Evolutionary conservation across 2,329 filamentous ascomycete genomes (phyloP), one percentile per base, ranked within the genome.

Genomic region (Trichoderma guizhouense): DNA sequence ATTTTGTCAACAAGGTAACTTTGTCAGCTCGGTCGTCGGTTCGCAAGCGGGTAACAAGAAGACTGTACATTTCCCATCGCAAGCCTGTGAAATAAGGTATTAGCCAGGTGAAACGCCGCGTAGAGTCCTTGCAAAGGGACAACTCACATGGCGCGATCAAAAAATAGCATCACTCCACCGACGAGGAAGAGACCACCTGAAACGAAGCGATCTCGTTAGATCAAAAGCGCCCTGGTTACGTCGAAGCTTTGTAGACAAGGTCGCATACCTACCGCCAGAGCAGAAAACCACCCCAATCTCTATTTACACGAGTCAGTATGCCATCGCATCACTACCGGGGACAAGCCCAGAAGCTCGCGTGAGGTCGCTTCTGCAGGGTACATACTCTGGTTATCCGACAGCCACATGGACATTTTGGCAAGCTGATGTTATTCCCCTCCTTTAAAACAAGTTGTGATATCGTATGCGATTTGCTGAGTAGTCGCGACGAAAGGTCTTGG

Each of bases 211-310:
- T 5, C 64, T 47, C 47, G 69, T 73, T 26, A 73, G 72, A 67
- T 43, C 71, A 58, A 28, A 3, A 43, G 32, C 36, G 24, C 58
- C 63, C 71, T 61, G 53, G 39, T 75, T 78, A 74, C 76, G 34
- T 60, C 47, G 24, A 55, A 55, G 75, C 75, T 76, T 76, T 61
- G 71, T 73, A 34, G 53, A 28, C 65, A 34, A 36, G 69, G 43
- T 76, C 74, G 76, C 76, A 77, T 82, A 92, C 93, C 77, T 91
- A 97, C 95, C 95, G 79, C 94, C 95, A 79, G 94, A 96, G 88
- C 96, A 98, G 86, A 99, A 99, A 81, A 95, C 93, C 74, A 98
- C 95, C 77, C 96, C 96, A 79, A 98, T 92, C 84, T 99, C 96
- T 98, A 79, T 77, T 63, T 8, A n/a, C 71, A 43, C 3, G 72